Conservation (phyloP, 495 filamentous ascomycete genomes). For the Pyrenula massariospora region DNA sequence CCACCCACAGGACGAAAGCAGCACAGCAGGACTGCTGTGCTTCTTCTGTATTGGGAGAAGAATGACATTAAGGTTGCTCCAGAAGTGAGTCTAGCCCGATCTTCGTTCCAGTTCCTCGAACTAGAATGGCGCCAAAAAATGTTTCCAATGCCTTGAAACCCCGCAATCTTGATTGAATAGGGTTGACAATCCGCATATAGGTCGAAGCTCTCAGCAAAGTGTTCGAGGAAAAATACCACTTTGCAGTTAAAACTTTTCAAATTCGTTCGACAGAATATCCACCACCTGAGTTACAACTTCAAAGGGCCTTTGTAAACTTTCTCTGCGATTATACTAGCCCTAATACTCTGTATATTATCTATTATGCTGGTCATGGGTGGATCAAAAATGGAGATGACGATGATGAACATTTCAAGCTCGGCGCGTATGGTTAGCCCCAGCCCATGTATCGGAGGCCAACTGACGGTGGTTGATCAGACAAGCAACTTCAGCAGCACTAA, state of each 20-base stretch:
- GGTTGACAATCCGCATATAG: not conserved
- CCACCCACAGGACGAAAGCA: not conserved
- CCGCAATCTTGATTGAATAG: not conserved
- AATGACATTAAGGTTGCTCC: not conserved
- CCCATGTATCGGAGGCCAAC: not conserved
- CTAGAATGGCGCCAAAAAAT: not conserved
- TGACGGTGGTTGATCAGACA: not conserved
- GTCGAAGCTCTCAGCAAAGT: not conserved
- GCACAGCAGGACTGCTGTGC: not conserved
- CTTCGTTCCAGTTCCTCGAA: not conserved
- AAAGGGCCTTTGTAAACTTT: constrained; percentile 22
- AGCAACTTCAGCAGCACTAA: not conserved
- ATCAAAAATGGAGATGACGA: not conserved
- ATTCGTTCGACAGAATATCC: not conserved
- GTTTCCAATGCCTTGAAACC: not conserved
- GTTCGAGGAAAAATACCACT: not conserved
- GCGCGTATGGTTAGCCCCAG: not conserved
- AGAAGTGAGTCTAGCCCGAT: not conserved
- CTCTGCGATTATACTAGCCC: constrained; percentile 33
- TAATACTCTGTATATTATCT: constrained; percentile 38
- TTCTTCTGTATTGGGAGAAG: not conserved
- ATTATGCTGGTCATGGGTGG: constrained; percentile 41
- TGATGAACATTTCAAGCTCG: not conserved
- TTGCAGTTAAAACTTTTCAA: not conserved
- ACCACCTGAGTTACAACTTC: not conserved